Percentiles rank a stretch among this genome's conserved stretches.
These are phyloP conservation scores for Mycosarcoma mackinlayi DNA, from an alignment of 1,284 basidiomycete genomes.

Conservation along the genomic window DNA sequence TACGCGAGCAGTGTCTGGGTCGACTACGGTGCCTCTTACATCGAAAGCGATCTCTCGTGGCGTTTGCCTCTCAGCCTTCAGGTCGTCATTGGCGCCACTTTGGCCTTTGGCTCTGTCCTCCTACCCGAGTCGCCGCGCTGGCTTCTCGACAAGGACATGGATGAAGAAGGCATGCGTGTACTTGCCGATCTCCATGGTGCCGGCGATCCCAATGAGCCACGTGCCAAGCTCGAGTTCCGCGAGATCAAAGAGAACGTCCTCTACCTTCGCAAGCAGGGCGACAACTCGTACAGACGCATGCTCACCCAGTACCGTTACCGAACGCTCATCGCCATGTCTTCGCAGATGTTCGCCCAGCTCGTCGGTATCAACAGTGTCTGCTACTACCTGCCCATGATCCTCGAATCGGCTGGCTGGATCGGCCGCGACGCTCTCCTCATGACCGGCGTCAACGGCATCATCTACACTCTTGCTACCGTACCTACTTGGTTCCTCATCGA, in stretches of 20 bases:
- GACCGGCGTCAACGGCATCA: conserved; percentile 79
- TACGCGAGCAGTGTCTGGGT: conserved; percentile 85
- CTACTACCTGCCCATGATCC: conserved; percentile 78
- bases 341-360: conserved; percentile 93
- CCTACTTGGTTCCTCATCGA: conserved; percentile 94
- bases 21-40: conserved; percentile 91
- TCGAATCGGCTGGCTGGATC: conserved; percentile 87
- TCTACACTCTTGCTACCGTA: conserved; percentile 74
- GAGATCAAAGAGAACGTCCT: conserved; percentile 86
- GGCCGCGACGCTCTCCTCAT: conserved; percentile 96
- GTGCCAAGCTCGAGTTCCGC: conserved; percentile 84
- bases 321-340: conserved; percentile 95
- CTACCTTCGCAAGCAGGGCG: conserved; percentile 71
- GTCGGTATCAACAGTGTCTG: conserved; percentile 77
- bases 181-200: conserved; percentile 89
- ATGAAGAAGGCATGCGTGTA: conserved; percentile 85
- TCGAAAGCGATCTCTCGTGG: conserved; percentile 69
- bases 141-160: conserved; percentile 89
- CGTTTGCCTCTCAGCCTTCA: conserved; percentile 69
- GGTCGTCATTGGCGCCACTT: conserved; percentile 80
- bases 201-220: conserved; percentile 77
- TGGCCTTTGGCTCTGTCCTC: conserved; percentile 83
- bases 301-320: conserved; percentile 88
- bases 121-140: conserved; percentile 96
- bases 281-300: conserved; percentile 83